Base-by-base conservation (phyloP, 441 rosid species). In the Bocquillonia castaneifolia region DNA sequence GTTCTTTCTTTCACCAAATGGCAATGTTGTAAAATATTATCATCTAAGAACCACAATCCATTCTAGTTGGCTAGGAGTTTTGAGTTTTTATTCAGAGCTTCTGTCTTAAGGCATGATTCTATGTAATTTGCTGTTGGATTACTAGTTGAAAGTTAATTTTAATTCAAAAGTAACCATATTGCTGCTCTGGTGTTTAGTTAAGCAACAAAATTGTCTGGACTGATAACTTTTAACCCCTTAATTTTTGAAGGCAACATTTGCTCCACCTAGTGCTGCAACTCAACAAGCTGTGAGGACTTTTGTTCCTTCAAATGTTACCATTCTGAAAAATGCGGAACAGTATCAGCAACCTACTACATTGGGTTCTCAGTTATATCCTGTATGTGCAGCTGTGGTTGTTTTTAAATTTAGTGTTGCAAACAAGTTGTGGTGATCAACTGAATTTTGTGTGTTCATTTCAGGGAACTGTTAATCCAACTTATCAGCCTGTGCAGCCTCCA, bases 311-410 rank as follows among this genome's bases (percentile, higher is more conserved):
- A 82, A 86, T 79, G 88, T 86, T 72, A 80, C 91, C 73, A 85
- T 81, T 59, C 83, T 92, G 77, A 89, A 78, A 81, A 91, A 91
- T 74, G 92, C 87, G 32, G 93, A 84, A 63, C 97, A 89, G 74
- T 95, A 84, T 73, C 96, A 92, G 83, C 97, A 86, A 77, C 90
- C 96, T 59, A n/a, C n/a, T n/a, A 84, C 90, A 51, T 72, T 83
- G 81, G 85, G 78, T 59, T 84, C 98, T 79, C 97, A 89, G 74
- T 77, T 92, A 67, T 91, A 91, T 80, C 83, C 92, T 1, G 98
- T 96, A 72, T 61, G 96, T 84, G 64, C 74, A 37, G 52, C 51
- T 69, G 23, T 66, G n/a, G 36, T 47, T 44, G 34, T 29, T 57
- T 64, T 65, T 31, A 42, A 54, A 67, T 74, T 77, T 3, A 48